Evolutionary conservation across 75 land plant species (phyloP).

Genomic region (Cryptomeria japonica): DNA sequence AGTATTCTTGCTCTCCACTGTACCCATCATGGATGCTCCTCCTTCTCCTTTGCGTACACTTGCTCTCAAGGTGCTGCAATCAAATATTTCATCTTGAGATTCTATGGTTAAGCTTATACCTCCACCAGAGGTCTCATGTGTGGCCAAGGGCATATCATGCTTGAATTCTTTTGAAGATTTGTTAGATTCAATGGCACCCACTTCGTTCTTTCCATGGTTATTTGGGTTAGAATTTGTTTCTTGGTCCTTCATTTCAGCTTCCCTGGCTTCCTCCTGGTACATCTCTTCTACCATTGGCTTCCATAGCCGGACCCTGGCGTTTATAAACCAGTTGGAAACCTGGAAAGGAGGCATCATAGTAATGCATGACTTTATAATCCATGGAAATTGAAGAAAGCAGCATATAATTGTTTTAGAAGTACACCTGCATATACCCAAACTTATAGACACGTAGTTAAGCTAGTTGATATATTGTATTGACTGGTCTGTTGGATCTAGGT

Average conservation of each 20-base stretch:
- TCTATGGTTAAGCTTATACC: background rate
- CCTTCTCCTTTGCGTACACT: background rate
- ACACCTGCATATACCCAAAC: background rate
- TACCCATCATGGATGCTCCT: background rate
- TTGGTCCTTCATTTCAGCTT: background rate
- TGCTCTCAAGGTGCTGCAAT: background rate
- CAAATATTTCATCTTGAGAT: background rate
- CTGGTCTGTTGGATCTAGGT: too few species aligned
- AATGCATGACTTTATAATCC: background rate
- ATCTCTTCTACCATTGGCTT: constrained; percentile 44
- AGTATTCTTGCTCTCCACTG: background rate
- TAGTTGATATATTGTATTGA: too few species aligned
- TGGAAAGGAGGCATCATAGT: background rate
- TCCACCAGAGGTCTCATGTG: too few species aligned
- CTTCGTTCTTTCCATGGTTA: background rate
- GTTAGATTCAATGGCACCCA: background rate
- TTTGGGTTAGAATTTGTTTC: background rate
- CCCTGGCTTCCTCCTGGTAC: constrained; percentile 22
- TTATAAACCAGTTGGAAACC: constrained; percentile 40
- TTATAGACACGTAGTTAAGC: too few species aligned
- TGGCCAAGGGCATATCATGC: background rate
- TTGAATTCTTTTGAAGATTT: background rate
- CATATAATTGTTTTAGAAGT: background rate
- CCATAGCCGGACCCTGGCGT: constrained; percentile 31
- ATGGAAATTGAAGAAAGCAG: background rate